Conservation (phyloP, 2,329 filamentous ascomycete species). For the Hypoxylon sp. region DNA sequence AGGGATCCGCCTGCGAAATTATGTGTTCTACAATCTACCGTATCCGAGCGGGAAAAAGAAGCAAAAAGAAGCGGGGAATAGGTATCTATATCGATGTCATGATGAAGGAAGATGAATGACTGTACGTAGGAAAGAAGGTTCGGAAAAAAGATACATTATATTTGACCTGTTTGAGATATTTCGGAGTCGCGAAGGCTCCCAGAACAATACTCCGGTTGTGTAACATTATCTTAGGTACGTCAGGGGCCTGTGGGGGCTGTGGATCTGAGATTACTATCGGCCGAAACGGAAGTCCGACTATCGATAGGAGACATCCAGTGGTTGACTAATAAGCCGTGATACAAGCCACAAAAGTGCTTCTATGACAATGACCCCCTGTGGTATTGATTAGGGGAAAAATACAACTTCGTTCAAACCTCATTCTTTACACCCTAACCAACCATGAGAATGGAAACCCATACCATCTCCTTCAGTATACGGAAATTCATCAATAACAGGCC, state of each 20-base stretch:
- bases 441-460: too few relatives aligned
- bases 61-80: constrained; percentile 3
- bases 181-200: constrained; percentile 12
- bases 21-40: constrained; percentile 10
- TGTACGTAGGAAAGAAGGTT: constrained; percentile 1
- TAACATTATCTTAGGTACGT: constrained; percentile 4
- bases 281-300: constrained; percentile 29
- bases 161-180: constrained; percentile 16
- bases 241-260: not conserved
- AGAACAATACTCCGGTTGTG: constrained; percentile 15
- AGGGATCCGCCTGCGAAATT: not conserved
- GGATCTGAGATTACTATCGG: constrained; percentile 11
- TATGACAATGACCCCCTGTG: not conserved
- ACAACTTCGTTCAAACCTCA: too few relatives aligned
- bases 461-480: too few relatives aligned
- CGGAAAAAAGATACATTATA: not conserved
- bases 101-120: not conserved
- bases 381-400: too few relatives aligned
- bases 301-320: constrained; percentile 3
- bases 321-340: too few relatives aligned
- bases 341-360: not conserved
- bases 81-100: constrained; percentile 29
- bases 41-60: not conserved
- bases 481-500: too few relatives aligned
- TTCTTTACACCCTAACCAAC: too few relatives aligned